A percentile compares a stretch with the other conserved stretches of the same genome.
phyloP scores from a whole-genome alignment of 1,139 yeast species.

The Scheffersomyces insectosa region DNA sequence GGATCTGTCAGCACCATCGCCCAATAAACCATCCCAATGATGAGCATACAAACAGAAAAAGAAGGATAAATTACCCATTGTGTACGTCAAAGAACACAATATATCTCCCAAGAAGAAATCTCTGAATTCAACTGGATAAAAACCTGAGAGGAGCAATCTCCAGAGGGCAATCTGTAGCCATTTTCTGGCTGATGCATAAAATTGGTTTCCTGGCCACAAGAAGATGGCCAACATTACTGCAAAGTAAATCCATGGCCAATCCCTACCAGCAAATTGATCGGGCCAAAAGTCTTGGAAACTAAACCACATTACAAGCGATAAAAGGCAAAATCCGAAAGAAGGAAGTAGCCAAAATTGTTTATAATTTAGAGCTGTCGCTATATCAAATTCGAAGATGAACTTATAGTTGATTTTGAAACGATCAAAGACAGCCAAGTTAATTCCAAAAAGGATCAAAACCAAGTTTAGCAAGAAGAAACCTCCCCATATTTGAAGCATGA shows the following conservation, averaged over 20 bases:
- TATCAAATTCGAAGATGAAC: conserved; percentile 87
- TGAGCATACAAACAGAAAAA: conserved; percentile 80
- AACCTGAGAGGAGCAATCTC: conserved; percentile 76
- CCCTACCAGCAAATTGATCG: conserved; percentile 55
- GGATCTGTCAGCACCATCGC: conserved; percentile 36
- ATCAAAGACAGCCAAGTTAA: conserved; percentile 75
- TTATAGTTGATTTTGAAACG: conserved; percentile 78
- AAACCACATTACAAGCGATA: conserved; percentile 70
- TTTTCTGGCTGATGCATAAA: conserved; percentile 56
- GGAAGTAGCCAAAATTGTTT: conserved; percentile 68
- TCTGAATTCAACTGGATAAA: conserved; percentile 91
- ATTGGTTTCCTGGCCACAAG: conserved; percentile 64
- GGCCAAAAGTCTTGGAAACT: conserved; percentile 76
- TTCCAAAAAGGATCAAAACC: conserved; percentile 60
- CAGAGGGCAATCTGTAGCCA: conserved; percentile 77
- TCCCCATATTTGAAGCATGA: conserved; percentile 83
- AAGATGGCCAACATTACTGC: conserved; percentile 51
- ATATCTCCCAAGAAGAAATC: conserved; percentile 94
- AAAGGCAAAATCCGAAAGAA: conserved; percentile 53
- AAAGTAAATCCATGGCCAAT: conserved; percentile 81
- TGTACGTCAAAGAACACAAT: conserved; percentile 81
- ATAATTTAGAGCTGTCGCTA: conserved; percentile 66
- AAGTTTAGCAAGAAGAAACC: conserved; percentile 74
- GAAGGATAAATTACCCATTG: conserved; percentile 81
- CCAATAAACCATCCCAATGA: conserved; percentile 58